These are phyloP conservation scores for Nigrospora sphaerica DNA, from an alignment of 2,329 filamentous ascomycete genomes.

Conservation along the genomic window DNA sequence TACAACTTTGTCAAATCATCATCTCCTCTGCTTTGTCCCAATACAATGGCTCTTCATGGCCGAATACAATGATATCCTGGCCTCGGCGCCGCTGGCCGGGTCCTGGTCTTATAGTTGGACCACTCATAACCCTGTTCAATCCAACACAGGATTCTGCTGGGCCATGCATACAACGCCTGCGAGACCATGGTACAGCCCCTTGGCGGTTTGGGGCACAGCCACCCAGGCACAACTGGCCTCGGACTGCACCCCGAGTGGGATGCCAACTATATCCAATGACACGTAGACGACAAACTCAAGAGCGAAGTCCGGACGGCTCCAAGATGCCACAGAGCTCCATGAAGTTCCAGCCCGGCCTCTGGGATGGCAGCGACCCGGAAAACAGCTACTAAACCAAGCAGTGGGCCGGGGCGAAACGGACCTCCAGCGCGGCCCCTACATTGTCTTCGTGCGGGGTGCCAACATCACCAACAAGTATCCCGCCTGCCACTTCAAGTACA, in stretches of 20 bases:
- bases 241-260: slow-evolving; percentile 26
- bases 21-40: too few relatives aligned
- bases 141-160: slow-evolving; percentile 10
- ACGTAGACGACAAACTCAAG: slow-evolving; percentile 18
- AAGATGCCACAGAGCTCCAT: slow-evolving; percentile 21
- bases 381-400: slow-evolving; percentile 20
- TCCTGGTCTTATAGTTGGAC: slow-evolving; percentile 3
- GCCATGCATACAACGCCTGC: slow-evolving; percentile 15
- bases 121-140: slow-evolving; percentile 7
- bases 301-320: slow-evolving; percentile 15
- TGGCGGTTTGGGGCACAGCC: slow-evolving; percentile 13
- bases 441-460: slow-evolving; percentile 21
- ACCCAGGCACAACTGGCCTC: slow-evolving; percentile 18
- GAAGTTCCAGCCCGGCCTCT: slow-evolving; percentile 22
- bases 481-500: slow-evolving; percentile 20
- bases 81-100: slow-evolving; percentile 2
- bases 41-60: slow-evolving; percentile 22
- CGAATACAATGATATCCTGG: slow-evolving; percentile 12
- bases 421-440: slow-evolving; percentile 17
- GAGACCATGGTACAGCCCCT: slow-evolving; percentile 13
- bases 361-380: slow-evolving; percentile 20
- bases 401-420: slow-evolving; percentile 24
- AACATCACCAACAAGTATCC: slow-evolving; percentile 25
- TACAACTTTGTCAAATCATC: too few relatives aligned
- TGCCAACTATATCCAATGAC: slow-evolving; percentile 18